Conservation (phyloP, 345 rosid species). For the Melaleuca quinquenervia region DNA sequence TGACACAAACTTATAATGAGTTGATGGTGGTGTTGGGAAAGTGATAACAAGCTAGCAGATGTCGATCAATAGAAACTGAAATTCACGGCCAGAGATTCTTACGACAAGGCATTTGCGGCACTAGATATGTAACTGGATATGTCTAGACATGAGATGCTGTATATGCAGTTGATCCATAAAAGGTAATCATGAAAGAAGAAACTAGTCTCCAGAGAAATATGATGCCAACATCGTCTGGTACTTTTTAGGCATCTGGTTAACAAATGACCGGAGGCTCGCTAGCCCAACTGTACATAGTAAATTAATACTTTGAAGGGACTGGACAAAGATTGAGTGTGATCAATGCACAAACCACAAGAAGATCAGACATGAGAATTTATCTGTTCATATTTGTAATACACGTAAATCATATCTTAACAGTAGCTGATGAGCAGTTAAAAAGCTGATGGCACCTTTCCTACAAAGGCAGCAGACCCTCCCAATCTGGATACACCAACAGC, state of each 20-base stretch:
- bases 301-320: background rate
- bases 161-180: background rate
- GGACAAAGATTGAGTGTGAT: background rate
- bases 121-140: background rate
- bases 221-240: background rate
- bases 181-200: background rate
- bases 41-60: background rate
- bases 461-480: conserved; percentile 91
- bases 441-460: conserved; percentile 72
- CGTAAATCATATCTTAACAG: background rate
- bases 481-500: conserved; percentile 84
- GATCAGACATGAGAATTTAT: background rate
- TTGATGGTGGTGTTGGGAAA: background rate
- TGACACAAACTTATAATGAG: background rate
- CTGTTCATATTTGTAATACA: background rate
- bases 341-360: background rate
- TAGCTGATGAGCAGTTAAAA: background rate
- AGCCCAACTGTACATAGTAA: background rate
- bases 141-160: background rate
- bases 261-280: background rate
- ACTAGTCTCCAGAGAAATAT: background rate
- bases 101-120: background rate
- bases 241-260: background rate
- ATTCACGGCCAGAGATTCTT: background rate
- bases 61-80: background rate